Evolutionary conservation across 192 early-diverging fungal species (phyloP), one percentile per base, ranked within the genome.

Genomic region (Pilaira anomala): DNA sequence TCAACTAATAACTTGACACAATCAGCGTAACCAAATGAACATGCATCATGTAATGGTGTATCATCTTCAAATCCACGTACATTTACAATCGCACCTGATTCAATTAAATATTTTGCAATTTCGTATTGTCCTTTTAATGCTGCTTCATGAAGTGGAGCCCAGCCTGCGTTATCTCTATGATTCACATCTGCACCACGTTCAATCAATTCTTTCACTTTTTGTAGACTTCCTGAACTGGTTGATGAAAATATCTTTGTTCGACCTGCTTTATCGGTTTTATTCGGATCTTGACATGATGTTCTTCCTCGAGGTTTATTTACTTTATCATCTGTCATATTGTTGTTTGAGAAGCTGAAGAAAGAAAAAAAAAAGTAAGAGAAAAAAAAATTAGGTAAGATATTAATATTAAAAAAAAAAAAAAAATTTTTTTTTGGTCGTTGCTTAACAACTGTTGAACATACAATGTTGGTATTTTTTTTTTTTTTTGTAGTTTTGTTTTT

Each of bases 21-120:
- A 25, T 79, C 77, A 7, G 62, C 64, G 60, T 76, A 78, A 1
- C 81, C 78, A 48, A 79, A 74, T 19, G 74, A 75, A 44, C 76
- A 74, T 3, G 86, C 83, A 7, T 87, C 87, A 55, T 89, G 87
- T 18, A 89, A 65, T 8, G 86, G 84, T 30, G 87, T 89, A 60
- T 87, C 84, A 14, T 83, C 81, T 36, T 80, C 85, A 69, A 83
- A 83, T 1, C 85, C 85, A 48, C 80, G 80, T 2, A 78, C 82
- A 39, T 79, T 75, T 48, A 82, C 78, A 6, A 80, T 75, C 2
- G 81, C 87, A 3, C 85, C 84, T 24, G 76, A 80, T 13, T 84
- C 74, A 19, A 82, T 77, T 9, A 82, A 62, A 48, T 76, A 76
- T 50, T 76, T 69, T 42, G 75, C 81, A 29, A 83, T 66, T 19